Conservation (phyloP, 2,329 filamentous ascomycete genomes). For the Penicillium capsulatum region DNA sequence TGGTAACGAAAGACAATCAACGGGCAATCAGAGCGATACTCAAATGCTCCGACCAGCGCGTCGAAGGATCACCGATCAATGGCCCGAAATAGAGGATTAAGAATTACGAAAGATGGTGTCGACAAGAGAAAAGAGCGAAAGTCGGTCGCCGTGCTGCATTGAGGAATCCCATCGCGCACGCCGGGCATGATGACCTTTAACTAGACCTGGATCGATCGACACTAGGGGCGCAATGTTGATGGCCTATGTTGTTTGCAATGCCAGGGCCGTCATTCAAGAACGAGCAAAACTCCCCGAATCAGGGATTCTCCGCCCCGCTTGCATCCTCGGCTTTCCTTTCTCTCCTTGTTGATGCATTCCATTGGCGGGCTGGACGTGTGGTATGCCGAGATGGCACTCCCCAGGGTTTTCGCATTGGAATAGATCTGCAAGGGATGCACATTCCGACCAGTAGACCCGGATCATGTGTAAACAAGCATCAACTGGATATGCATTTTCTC, state of each 20-base stretch:
- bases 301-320: not conserved
- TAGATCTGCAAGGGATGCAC: too few species aligned
- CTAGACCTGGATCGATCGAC: constrained; percentile 12
- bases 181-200: constrained; percentile 15
- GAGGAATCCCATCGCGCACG: not conserved
- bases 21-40: constrained; percentile 10
- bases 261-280: constrained; percentile 14
- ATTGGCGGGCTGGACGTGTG: not conserved
- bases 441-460: too few species aligned
- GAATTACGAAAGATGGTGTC: constrained; percentile 12
- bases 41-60: constrained; percentile 14
- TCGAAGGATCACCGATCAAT: constrained; percentile 7
- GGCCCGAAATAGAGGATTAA: constrained; percentile 7
- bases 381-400: constrained; percentile 12
- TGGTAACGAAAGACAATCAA: constrained; percentile 16
- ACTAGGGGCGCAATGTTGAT: constrained; percentile 17
- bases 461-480: too few species aligned
- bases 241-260: constrained; percentile 4
- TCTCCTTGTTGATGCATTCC: constrained; percentile 13
- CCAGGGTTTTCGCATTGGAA: not conserved
- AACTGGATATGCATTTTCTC: too few species aligned
- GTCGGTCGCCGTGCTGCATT: constrained; percentile 14
- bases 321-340: not conserved
- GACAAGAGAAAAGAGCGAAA: constrained; percentile 12
- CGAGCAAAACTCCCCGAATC: constrained; percentile 3